Conservation (phyloP, 2,329 filamentous ascomycete species). For the Lecanosticta acicola region DNA sequence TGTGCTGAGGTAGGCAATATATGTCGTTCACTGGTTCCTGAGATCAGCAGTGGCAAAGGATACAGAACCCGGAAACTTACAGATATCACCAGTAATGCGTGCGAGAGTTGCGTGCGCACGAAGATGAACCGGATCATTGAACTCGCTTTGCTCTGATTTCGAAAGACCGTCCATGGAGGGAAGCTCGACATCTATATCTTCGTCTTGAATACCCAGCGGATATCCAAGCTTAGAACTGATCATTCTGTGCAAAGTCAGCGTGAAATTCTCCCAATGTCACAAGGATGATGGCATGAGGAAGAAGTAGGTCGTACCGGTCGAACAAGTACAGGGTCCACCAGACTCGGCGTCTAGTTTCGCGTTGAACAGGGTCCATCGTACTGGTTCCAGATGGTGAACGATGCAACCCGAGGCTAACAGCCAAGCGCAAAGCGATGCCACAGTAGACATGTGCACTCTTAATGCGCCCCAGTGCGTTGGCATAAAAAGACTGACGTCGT, state of each 20-base stretch:
- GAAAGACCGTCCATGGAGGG: constrained; percentile 36
- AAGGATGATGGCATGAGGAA: too few relatives aligned
- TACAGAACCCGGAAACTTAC: constrained; percentile 18
- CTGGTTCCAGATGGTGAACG: constrained; percentile 30
- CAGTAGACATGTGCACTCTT: constrained; percentile 43
- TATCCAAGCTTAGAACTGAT: constrained; percentile 33
- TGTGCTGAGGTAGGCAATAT: constrained; percentile 21
- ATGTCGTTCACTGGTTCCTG: constrained; percentile 18
- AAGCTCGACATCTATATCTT: constrained; percentile 40
- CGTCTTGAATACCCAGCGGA: constrained; percentile 31
- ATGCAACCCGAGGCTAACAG: constrained; percentile 44
- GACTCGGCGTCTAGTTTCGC: constrained; percentile 30
- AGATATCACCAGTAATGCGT: constrained; percentile 29
- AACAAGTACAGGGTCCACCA: constrained; percentile 35
- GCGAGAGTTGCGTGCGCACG: constrained; percentile 40
- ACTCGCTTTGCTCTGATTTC: constrained; percentile 21
- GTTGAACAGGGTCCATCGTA: constrained; percentile 32
- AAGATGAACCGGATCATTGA: constrained; percentile 38
- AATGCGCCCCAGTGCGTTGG: constrained; percentile 41
- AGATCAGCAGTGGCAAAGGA: constrained; percentile 9
- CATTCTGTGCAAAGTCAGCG: too few relatives aligned
- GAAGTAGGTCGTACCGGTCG: too few relatives aligned
- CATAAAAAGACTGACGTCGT: constrained; percentile 40
- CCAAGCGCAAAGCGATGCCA: constrained; percentile 42
- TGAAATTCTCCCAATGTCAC: too few relatives aligned